These are phyloP conservation scores for Phytophthora sp. DNA, from an alignment of 352 stramenopile species.

Conservation along the genomic window DNA sequence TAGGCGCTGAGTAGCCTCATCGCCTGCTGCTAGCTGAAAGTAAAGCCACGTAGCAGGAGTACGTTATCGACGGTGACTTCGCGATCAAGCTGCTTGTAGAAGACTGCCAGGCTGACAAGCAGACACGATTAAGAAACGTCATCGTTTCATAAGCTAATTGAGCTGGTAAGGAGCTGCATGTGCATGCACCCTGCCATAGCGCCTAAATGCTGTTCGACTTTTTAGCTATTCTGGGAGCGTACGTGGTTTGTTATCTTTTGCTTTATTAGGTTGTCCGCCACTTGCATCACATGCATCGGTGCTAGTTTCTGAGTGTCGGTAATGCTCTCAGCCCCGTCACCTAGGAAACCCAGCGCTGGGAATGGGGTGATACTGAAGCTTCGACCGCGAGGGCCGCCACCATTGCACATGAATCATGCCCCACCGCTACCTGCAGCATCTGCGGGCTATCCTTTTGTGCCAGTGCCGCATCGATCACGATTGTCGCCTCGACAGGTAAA, in stretches of 20 bases:
- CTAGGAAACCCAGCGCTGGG: constrained; percentile 18
- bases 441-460: constrained; percentile 18
- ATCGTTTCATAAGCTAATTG: constrained; percentile 14
- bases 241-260: constrained; percentile 1
- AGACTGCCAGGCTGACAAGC: background rate
- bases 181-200: background rate
- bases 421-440: constrained; percentile 10
- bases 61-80: too few species aligned
- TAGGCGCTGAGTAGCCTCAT: constrained; percentile 2
- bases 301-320: background rate
- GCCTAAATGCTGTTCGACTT: too few species aligned
- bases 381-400: constrained; percentile 26
- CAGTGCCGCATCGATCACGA: constrained; percentile 16
- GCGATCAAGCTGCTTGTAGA: too few species aligned
- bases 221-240: constrained; percentile 16
- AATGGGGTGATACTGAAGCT: constrained; percentile 17
- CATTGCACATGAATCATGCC: constrained; percentile 19
- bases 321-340: constrained; percentile 17
- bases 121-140: constrained; percentile 11
- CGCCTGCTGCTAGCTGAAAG: constrained; percentile 3
- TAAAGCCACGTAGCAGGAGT: too few species aligned
- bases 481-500: constrained; percentile 42
- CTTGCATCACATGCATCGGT: background rate
- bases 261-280: background rate
- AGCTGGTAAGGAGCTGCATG: constrained; percentile 6